phyloP scores from a whole-genome alignment of 306 rosid genomes.

The Ormosia semicastrata region DNA sequence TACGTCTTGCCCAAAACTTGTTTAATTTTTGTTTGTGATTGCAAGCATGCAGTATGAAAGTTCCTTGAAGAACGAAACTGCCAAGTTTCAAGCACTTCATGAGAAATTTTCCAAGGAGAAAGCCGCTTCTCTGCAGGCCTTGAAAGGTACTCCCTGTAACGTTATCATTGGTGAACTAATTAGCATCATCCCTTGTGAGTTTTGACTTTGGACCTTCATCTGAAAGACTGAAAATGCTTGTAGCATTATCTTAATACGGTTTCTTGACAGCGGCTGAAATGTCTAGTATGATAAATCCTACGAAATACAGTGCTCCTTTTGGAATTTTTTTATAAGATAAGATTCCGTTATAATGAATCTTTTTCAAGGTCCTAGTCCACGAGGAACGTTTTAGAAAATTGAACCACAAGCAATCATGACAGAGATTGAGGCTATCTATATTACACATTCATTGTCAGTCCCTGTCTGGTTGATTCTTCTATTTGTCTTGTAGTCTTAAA shows the following conservation, averaged over 20 bases:
- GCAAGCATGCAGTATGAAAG: slow-evolving; percentile 66
- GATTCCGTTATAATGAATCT: background rate
- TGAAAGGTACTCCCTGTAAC: slow-evolving; percentile 56
- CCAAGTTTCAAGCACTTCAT: slow-evolving; percentile 73
- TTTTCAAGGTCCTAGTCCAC: background rate
- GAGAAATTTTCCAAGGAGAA: slow-evolving; percentile 83
- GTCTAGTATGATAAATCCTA: background rate
- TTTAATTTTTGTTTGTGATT: slow-evolving; percentile 20
- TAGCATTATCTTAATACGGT: background rate
- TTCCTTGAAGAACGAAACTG: slow-evolving; percentile 70
- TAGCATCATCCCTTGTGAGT: background rate
- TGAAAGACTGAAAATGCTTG: slow-evolving; percentile 7
- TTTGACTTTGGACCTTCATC: background rate
- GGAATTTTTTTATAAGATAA: background rate
- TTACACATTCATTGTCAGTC: background rate
- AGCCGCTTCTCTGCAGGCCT: slow-evolving; percentile 63
- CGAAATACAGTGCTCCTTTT: background rate
- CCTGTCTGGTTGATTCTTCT: background rate
- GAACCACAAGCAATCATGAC: background rate
- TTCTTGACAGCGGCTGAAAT: background rate
- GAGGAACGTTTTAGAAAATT: background rate
- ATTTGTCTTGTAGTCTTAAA: background rate
- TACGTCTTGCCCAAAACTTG: slow-evolving; percentile 16
- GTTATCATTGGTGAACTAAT: background rate
- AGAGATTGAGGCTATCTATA: background rate